Conservation (phyloP, 2,329 filamentous ascomycete species). For the Pestalotiopsis sp. region DNA sequence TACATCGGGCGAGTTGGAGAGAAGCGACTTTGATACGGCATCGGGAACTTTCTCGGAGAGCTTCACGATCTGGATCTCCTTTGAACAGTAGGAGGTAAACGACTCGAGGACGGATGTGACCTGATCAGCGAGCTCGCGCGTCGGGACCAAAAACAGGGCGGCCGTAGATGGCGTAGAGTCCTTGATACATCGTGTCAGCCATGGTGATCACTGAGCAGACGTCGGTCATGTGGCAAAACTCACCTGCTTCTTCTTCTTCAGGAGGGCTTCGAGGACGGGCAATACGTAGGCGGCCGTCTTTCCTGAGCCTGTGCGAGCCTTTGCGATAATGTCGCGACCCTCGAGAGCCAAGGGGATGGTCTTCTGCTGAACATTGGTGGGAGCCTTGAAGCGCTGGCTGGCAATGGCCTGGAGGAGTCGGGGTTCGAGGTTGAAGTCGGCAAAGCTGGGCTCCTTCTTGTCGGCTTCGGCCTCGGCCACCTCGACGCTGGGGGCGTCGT, state of each 20-base stretch:
- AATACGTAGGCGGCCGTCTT: conserved; percentile 97
- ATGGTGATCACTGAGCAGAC: background rate
- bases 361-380: conserved; percentile 85
- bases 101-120: conserved; percentile 76
- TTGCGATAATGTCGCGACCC: conserved; percentile 86
- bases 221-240: background rate
- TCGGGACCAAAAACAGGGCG: conserved; percentile 89
- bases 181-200: conserved; percentile 17
- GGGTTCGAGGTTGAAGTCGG: conserved; percentile 77
- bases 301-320: conserved; percentile 91
- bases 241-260: conserved; percentile 67
- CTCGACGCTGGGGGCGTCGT: conserved; percentile 29
- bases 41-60: conserved; percentile 89
- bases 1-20: conserved; percentile 84
- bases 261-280: conserved; percentile 80
- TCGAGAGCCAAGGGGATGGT: conserved; percentile 86
- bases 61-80: conserved; percentile 80
- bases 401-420: conserved; percentile 84
- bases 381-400: conserved; percentile 79
- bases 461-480: conserved; percentile 12
- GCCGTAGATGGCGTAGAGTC: conserved; percentile 55
- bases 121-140: conserved; percentile 90
- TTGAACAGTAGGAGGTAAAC: conserved; percentile 80
- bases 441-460: conserved; percentile 58
- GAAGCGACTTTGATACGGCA: conserved; percentile 80